Conservation (phyloP, 805 yeast species). For the Ogataea polymorpha region DNA sequence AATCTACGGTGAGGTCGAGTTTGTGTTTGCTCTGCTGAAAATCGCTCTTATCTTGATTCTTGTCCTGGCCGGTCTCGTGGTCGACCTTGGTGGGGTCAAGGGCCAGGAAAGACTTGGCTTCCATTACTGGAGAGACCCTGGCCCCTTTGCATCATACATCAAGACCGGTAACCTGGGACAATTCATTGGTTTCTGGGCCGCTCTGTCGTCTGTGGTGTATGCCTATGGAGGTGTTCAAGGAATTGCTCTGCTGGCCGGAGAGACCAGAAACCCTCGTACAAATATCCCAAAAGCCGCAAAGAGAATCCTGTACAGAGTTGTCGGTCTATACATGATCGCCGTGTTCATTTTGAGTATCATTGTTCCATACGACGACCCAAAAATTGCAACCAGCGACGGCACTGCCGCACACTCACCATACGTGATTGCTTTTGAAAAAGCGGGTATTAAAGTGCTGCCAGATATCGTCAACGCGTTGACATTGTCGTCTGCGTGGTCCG, state of each 20-base stretch:
- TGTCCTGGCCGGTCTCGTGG: conserved; percentile 48
- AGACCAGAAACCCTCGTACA: conserved; percentile 22
- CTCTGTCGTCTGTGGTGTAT: conserved; percentile 55
- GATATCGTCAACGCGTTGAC: conserved; percentile 72
- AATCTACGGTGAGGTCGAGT: conserved; percentile 48
- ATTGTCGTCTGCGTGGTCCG: conserved; percentile 44
- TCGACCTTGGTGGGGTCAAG: conserved; percentile 63
- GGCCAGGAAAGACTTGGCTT: conserved; percentile 38
- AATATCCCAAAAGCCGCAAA: conserved; percentile 25
- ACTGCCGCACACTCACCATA: conserved; percentile 73
- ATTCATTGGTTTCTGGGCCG: conserved; percentile 39
- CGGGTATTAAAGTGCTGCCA: conserved; percentile 60
- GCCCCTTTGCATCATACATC: conserved; percentile 44
- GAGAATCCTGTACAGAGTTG: conserved; percentile 22
- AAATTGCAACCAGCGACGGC: conserved; percentile 41
- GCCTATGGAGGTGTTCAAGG: conserved; percentile 53
- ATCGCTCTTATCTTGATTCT: conserved; percentile 59
- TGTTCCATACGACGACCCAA: conserved; percentile 38
- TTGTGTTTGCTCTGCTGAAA: conserved; percentile 61
- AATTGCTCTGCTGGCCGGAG: conserved; percentile 24
- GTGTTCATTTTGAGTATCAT: conserved; percentile 44
- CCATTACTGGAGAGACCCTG: conserved; percentile 33
- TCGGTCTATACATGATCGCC: conserved; percentile 22
- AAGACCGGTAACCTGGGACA: conserved; percentile 52
- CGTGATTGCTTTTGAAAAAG: conserved; percentile 67